Evolutionary conservation across 1,284 basidiomycete species (phyloP).

Genomic region (Naganishia liquefaciens): DNA sequence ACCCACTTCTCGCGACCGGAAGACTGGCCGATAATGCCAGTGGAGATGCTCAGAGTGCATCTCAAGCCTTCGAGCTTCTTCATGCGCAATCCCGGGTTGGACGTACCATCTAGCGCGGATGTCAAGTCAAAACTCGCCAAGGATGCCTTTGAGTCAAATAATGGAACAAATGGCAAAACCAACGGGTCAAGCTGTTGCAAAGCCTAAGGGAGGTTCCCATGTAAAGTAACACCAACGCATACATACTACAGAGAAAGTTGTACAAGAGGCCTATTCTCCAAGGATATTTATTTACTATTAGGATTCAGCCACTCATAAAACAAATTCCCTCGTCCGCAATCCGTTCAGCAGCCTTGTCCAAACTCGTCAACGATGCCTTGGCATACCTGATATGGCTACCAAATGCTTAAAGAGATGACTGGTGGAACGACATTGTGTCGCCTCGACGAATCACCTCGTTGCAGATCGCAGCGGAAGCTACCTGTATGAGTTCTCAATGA

Average conservation of each 20-base stretch:
- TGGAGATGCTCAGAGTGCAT: slow-evolving; percentile 33
- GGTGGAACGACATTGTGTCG: too few relatives aligned
- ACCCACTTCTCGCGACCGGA: slow-evolving; percentile 39
- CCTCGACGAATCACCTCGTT: too few relatives aligned
- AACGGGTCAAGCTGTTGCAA: slow-evolving; percentile 10
- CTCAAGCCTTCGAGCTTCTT: slow-evolving; percentile 36
- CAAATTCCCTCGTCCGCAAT: too few relatives aligned
- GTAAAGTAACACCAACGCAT: neutral
- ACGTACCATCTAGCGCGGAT: slow-evolving; percentile 29
- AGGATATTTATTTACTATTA: too few relatives aligned
- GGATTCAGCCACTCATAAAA: too few relatives aligned
- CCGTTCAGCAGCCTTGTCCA: too few relatives aligned
- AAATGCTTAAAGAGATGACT: too few relatives aligned
- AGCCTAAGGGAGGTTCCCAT: neutral
- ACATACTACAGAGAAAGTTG: neutral
- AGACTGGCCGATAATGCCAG: slow-evolving; percentile 40
- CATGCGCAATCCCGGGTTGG: slow-evolving; percentile 32
- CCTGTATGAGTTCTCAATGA: too few relatives aligned
- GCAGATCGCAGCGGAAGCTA: too few relatives aligned
- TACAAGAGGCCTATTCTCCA: too few relatives aligned
- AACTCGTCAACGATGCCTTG: too few relatives aligned
- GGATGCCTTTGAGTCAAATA: slow-evolving; percentile 15
- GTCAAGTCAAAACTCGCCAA: slow-evolving; percentile 28
- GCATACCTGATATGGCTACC: too few relatives aligned
- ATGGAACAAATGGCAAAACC: neutral